These are phyloP conservation scores for Gaultheria prostrata DNA, from an alignment of 148 eudicot genomes.

Conservation along the genomic window DNA sequence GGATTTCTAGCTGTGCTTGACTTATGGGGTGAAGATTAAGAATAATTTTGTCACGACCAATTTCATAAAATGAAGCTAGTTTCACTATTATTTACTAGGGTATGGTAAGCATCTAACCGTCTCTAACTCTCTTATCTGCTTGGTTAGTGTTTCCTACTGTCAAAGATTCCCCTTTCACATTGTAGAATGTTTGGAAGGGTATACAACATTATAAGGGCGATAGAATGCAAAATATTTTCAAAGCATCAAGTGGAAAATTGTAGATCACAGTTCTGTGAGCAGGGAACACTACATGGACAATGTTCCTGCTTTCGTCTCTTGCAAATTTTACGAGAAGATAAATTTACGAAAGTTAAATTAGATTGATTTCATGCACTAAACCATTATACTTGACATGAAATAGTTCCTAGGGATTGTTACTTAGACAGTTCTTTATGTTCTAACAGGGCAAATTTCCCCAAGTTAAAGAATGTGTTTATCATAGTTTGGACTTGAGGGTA, in stretches of 20 bases:
- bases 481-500: constrained; percentile 3
- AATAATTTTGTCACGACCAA: background rate
- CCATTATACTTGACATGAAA: background rate
- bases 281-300: background rate
- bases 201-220: background rate
- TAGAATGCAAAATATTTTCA: background rate
- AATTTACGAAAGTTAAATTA: background rate
- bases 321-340: background rate
- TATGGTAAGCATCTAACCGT: background rate
- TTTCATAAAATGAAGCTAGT: background rate
- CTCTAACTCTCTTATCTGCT: background rate
- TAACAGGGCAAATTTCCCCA: background rate
- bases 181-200: background rate
- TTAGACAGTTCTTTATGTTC: background rate
- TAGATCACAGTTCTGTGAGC: background rate
- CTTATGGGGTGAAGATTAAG: background rate
- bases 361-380: background rate
- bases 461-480: background rate
- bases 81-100: background rate
- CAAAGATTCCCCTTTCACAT: background rate
- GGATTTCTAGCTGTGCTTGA: background rate
- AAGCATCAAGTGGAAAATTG: background rate
- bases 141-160: background rate
- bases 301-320: background rate
- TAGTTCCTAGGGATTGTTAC: background rate